Percentiles rank a stretch among this genome's conserved stretches.
These are phyloP conservation scores for Rhododendron ferrugineum DNA, from an alignment of 148 eudicot genomes.

Conservation along the genomic window DNA sequence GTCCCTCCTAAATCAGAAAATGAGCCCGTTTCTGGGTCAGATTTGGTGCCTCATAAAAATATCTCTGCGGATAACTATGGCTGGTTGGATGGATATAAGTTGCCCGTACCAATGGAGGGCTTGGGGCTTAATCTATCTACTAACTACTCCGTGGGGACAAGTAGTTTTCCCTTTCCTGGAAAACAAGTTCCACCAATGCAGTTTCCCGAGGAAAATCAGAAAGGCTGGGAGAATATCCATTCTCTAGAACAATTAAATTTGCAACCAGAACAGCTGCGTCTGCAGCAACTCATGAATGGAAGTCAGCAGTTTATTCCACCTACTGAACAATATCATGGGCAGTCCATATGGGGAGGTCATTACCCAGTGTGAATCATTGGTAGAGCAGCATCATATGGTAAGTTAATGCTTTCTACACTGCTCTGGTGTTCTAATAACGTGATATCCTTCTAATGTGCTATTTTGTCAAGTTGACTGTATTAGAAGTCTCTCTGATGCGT, in stretches of 20 bases:
- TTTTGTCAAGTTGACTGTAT: neutral
- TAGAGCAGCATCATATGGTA: slow-evolving; percentile 23
- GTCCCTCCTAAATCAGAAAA: slow-evolving; percentile 40
- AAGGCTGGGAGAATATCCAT: slow-evolving; percentile 29
- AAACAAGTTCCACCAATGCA: slow-evolving; percentile 36
- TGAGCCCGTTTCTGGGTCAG: slow-evolving; percentile 26
- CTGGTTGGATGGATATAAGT: slow-evolving; percentile 46
- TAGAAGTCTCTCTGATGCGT: neutral
- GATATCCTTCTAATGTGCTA: neutral
- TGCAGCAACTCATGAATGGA: slow-evolving; percentile 31
- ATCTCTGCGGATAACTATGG: slow-evolving; percentile 34
- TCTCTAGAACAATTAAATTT: slow-evolving; percentile 27
- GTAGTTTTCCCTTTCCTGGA: slow-evolving; percentile 56
- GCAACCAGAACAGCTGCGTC: slow-evolving; percentile 29
- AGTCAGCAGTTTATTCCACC: slow-evolving; percentile 37
- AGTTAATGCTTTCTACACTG: slow-evolving; percentile 14
- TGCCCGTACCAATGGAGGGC: slow-evolving; percentile 28
- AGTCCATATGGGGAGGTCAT: slow-evolving; percentile 44
- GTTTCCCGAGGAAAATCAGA: slow-evolving; percentile 31
- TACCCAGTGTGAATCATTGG: slow-evolving; percentile 38
- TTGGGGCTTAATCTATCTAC: slow-evolving; percentile 18
- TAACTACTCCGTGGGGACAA: slow-evolving; percentile 31
- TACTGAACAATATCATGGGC: slow-evolving; percentile 39
- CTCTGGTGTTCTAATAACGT: neutral
- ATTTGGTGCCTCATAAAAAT: slow-evolving; percentile 28